These are phyloP conservation scores for Wickerhamiella brachini DNA, from an alignment of 805 yeast genomes.

Conservation along the genomic window DNA sequence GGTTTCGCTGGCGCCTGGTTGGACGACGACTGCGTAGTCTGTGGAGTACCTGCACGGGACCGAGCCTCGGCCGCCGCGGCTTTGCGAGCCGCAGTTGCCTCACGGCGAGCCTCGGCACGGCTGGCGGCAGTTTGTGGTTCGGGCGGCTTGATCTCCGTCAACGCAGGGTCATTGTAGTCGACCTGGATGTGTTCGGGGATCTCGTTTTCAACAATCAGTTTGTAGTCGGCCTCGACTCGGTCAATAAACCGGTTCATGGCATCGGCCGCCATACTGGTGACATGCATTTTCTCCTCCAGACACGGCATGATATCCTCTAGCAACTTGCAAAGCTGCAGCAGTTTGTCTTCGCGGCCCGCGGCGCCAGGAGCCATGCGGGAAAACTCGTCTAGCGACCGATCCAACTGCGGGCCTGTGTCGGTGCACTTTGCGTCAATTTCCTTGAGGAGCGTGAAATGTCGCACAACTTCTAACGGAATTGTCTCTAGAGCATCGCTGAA, in stretches of 20 bases:
- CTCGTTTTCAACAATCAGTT: slow-evolving; percentile 58
- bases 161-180: slow-evolving; percentile 77
- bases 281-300: slow-evolving; percentile 93
- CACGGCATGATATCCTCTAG: slow-evolving; percentile 73
- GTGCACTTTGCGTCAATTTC: slow-evolving; percentile 94
- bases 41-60: slow-evolving; percentile 6
- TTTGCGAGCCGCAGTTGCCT: slow-evolving; percentile 81
- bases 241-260: slow-evolving; percentile 51
- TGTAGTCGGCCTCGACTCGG: slow-evolving; percentile 70
- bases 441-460: slow-evolving; percentile 74
- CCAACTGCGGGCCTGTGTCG: slow-evolving; percentile 53
- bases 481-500: slow-evolving; percentile 85
- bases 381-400: slow-evolving; percentile 38
- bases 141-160: slow-evolving; percentile 43
- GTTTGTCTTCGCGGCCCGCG: slow-evolving; percentile 21
- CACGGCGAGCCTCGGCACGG: slow-evolving; percentile 76
- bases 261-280: slow-evolving; percentile 82
- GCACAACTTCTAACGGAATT: slow-evolving; percentile 65
- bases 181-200: slow-evolving; percentile 61
- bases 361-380: slow-evolving; percentile 23
- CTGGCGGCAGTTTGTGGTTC: slow-evolving; percentile 48
- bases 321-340: slow-evolving; percentile 27
- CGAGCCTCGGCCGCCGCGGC: slow-evolving; percentile 29
- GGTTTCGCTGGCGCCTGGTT: slow-evolving; percentile 3
- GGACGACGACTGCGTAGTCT: not conserved